Evolutionary conservation across 106 monocot species (phyloP), one percentile per base, ranked within the genome.

Genomic region (Agapanthus africanus): DNA sequence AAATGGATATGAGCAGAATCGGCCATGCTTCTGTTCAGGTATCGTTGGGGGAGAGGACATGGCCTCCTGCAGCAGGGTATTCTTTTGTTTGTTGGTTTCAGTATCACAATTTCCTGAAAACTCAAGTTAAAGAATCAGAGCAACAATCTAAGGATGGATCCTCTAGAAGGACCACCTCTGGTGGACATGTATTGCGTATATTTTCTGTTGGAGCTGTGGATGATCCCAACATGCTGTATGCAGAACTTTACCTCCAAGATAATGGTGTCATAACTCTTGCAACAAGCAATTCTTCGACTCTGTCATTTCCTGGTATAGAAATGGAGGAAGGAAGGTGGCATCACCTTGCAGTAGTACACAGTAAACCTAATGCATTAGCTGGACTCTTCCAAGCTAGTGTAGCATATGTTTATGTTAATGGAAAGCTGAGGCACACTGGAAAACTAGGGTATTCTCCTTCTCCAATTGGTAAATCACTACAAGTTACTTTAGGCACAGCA

Each of bases 41-140:
- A 31, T 90, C 93, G n/a, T 76, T 99, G 66, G 99, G 99, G 67
- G 99, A 99, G 74, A 92, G 99, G 76, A 93, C 88, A 22, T 99
- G 99, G 99, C 99, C 99, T 76, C 99, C 99, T 66, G 85, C 87
- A 79, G 93, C 99, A 69, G 99, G 99, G 28, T 99, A 99, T 82
- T 93, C 99, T 33, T 99, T 99, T 77, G 83, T 93, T 47, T 93
- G 99, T 63, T 99, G 99, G 99, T 99, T 99, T 78, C 93, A 90
- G 71, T 93, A 81, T 72, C 81, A 52, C 0, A 87, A 79, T 59
- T 79, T 90, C n/a, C 66, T 79, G 2, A 99, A 76, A 78, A 70
- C 16, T 63, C 82, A 84, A 54, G 54, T 32, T 62, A 90, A 82
- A 64, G 97, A 99, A 65, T 72, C 72, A 59, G 88, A 87, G 41